Evolutionary conservation across 83 land plant species (phyloP), one percentile per base, ranked within the genome.

Genomic region (Picea abies): DNA sequence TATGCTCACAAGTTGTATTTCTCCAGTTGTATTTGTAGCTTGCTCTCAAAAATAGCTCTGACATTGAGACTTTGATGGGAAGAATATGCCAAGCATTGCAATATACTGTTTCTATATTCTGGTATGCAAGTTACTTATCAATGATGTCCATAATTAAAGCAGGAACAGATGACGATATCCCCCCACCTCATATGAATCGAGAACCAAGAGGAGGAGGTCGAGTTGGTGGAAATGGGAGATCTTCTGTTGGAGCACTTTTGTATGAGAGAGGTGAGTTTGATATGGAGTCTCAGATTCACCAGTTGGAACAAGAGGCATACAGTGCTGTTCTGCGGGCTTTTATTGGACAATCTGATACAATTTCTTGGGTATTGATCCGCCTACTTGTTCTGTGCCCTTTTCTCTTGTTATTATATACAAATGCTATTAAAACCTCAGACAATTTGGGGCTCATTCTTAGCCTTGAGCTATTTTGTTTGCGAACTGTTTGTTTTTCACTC

Each of bases 131-230:
- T 10, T 52, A 52, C 56, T 52, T 11, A 52, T 52, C 56, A 52
- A 52, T 52, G 12, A 12, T 2, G 10, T 52, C 56, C 12, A 2
- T 52, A 52, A 52, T 52, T 52, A 52, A 52, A 80, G 17, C 86
- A 84, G 86, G 86, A 23, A 84, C 86, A 60, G 86, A 84, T 72
- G 86, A 84, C 70, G 86, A 84, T 82, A 86, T 82, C 14, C 86
- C 86, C 26, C 86, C 80, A 39, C 69, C 86, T 32, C 86, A 82
- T 19, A 3, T 71, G 19, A 73, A 71, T 29, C 65, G 86, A 26
- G 32, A 29, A 29, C n/a, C 52, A 41, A 69, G 86, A 83, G 86
- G 80, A 32, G 86, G 58, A 1, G 58, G 35, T 39, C 76, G 80
- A 35, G 32, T 71, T 47, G 84, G 26, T 81, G 52, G 26, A 66